Base-by-base conservation (phyloP, 768 basidiomycete species). In the Leccinum barrowsii region DNA sequence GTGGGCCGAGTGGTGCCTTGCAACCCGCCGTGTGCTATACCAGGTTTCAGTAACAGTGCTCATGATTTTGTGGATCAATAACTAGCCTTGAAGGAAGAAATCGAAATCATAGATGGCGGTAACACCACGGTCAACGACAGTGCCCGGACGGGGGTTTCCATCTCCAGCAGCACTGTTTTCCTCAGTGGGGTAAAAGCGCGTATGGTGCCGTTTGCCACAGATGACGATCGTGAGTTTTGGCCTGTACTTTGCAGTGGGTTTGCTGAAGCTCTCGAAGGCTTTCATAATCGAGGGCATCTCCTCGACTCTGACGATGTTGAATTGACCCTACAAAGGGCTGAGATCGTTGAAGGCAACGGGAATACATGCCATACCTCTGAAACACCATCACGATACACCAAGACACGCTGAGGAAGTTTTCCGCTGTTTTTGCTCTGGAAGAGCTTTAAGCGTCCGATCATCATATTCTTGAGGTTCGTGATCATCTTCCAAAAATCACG, bases 341-440 rank as follows among this genome's bases (percentile, higher is more conserved):
- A 73, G 56, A 34, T 19, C 3, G 11, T 10, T 12, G 44, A 54
- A 53, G 46, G 15, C 7, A 57, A 53, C 3, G 10, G 11, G 3
- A 3, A 48, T 19, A 35, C 22, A 56, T 26, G 49, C 47, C 73
- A 35, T 52, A 87, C 89, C 74, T 92, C 90, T 2, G 89, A 90
- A 28, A 92, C 89, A 51, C 91, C 91, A 67, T 92, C 91, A 7
- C 82, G 76, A 63, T 81, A 83, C n/a, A 83, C 78, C n/a, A 83
- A 56, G 50, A 83, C 59, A 19, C 82, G 78, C 4, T 68, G 61
- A 4, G 82, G 82, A 19, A 83, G 73, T 21, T 52, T 64, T 10
- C 70, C 72, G 2, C 52, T 64, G 52, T 73, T 78, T 54, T 61
- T 74, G 26, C 56, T 61, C 44, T 72, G 63, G 73, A 74, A 84